phyloP scores from a whole-genome alignment of 371 early-diverging fungal species.

The Mucor lusitanicus region DNA sequence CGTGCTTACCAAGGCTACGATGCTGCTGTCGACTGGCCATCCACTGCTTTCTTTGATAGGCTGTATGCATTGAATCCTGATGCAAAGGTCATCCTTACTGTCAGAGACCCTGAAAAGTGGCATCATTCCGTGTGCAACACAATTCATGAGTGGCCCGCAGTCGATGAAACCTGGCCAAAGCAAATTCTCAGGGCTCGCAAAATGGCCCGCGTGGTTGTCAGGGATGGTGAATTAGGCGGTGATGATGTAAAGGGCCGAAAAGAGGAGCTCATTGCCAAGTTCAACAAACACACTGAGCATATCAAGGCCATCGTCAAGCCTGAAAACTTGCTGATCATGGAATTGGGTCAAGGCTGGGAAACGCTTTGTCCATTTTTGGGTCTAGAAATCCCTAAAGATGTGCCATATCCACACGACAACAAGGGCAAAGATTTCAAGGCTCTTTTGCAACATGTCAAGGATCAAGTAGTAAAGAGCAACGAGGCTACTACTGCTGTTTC shows the following conservation, averaged over 20 bases:
- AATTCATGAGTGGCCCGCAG: constrained; percentile 19
- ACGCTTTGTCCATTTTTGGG: constrained; percentile 17
- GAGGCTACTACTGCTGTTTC: not conserved
- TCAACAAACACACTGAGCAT: constrained; percentile 16
- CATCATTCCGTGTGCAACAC: constrained; percentile 18
- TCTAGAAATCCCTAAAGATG: not conserved
- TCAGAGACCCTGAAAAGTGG: constrained; percentile 32
- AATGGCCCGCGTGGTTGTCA: constrained; percentile 18
- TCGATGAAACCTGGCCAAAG: constrained; percentile 18
- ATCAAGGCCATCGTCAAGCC: constrained; percentile 19
- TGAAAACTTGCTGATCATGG: constrained; percentile 20
- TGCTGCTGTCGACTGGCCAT: constrained; percentile 36
- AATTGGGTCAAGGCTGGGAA: constrained; percentile 26
- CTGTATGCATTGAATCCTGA: constrained; percentile 26
- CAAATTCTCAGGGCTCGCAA: constrained; percentile 9
- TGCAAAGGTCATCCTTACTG: constrained; percentile 36
- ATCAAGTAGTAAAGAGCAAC: not conserved
- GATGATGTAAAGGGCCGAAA: not conserved
- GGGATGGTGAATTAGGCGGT: constrained; percentile 22
- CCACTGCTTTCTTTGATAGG: constrained; percentile 19
- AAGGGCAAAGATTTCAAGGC: constrained; percentile 1
- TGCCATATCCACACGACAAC: constrained; percentile 17
- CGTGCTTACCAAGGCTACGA: constrained; percentile 21
- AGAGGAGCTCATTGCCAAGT: constrained; percentile 14
- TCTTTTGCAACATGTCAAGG: not conserved